A percentile compares a stretch with the other conserved stretches of the same genome.
Evolutionary conservation across 495 filamentous ascomycete genomes (phyloP).

Genomic region (Trichocladium uniseriatum): DNA sequence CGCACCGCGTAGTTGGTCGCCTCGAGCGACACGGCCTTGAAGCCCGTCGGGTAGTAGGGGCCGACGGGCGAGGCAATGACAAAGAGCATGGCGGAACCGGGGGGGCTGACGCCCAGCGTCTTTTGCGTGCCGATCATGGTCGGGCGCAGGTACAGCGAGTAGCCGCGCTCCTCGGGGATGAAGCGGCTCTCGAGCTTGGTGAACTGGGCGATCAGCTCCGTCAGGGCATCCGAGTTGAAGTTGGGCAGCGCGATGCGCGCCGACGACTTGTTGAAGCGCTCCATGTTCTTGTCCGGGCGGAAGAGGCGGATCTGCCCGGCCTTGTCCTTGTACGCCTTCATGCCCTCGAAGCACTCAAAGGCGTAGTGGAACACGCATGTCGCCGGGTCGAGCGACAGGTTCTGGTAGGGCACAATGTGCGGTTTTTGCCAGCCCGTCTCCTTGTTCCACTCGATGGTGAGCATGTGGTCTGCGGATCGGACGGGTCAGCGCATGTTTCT

Average conservation of each 20-base stretch:
- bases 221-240: constrained; percentile 61
- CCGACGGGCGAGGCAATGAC: constrained; percentile 95
- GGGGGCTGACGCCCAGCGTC: constrained; percentile 83
- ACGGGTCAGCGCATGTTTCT: not conserved
- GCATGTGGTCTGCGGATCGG: constrained; percentile 75
- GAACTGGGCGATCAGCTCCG: constrained; percentile 70
- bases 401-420: constrained; percentile 85
- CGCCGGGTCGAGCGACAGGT: constrained; percentile 89
- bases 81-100: constrained; percentile 82
- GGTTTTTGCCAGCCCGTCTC: constrained; percentile 65
- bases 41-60: constrained; percentile 95
- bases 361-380: constrained; percentile 98
- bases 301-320: constrained; percentile 71
- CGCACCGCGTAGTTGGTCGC: constrained; percentile 91
- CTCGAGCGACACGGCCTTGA: constrained; percentile 91
- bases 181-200: constrained; percentile 74
- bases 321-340: constrained; percentile 92
- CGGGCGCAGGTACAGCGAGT: constrained; percentile 88
- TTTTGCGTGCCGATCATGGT: constrained; percentile 95
- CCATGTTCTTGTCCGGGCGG: constrained; percentile 96
- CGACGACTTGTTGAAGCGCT: constrained; percentile 77
- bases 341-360: constrained; percentile 94
- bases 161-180: constrained; percentile 76
- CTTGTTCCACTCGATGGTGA: constrained; percentile 88
- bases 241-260: constrained; percentile 85